Conservation (phyloP, 1,284 basidiomycete genomes). For the Cutaneotrichosporon cutaneum region DNA sequence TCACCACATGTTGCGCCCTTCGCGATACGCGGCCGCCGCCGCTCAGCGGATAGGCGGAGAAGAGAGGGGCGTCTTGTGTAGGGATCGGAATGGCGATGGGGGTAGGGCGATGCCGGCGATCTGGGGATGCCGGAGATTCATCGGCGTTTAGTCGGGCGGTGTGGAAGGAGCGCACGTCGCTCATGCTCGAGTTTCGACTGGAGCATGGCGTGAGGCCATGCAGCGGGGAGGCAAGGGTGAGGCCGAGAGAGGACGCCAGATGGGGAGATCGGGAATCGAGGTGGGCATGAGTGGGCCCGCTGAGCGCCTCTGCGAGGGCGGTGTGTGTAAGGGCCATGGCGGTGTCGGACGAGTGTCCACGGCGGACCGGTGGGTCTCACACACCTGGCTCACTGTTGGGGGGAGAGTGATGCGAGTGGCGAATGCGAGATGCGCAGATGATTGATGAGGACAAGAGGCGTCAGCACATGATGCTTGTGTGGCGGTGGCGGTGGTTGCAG, state of each 20-base stretch:
- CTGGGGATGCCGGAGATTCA: not conserved
- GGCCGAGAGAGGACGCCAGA: not conserved
- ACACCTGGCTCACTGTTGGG: constrained; percentile 2
- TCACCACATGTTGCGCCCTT: not conserved
- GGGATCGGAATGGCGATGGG: constrained; percentile 17
- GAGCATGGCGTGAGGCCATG: constrained; percentile 15
- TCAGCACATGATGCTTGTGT: not conserved
- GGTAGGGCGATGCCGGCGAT: not conserved
- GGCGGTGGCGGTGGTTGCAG: too few species aligned
- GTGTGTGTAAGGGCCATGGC: constrained; percentile 18
- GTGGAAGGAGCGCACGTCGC: constrained; percentile 10
- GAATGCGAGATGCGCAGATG: not conserved
- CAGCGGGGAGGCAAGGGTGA: constrained; percentile 18
- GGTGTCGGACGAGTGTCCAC: constrained; percentile 13
- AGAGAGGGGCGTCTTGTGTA: constrained; percentile 11
- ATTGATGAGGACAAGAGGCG: not conserved
- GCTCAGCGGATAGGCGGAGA: constrained; percentile 26
- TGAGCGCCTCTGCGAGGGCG: constrained; percentile 11
- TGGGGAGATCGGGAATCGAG: constrained; percentile 1
- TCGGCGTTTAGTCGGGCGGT: not conserved
- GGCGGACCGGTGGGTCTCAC: constrained; percentile 7
- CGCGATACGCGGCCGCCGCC: constrained; percentile 1
- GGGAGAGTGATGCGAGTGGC: not conserved
- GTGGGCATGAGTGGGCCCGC: constrained; percentile 13
- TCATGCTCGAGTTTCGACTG: constrained; percentile 12